These are phyloP conservation scores for Coniophora puteana DNA, from an alignment of 1,284 basidiomycete genomes.

Conservation along the genomic window DNA sequence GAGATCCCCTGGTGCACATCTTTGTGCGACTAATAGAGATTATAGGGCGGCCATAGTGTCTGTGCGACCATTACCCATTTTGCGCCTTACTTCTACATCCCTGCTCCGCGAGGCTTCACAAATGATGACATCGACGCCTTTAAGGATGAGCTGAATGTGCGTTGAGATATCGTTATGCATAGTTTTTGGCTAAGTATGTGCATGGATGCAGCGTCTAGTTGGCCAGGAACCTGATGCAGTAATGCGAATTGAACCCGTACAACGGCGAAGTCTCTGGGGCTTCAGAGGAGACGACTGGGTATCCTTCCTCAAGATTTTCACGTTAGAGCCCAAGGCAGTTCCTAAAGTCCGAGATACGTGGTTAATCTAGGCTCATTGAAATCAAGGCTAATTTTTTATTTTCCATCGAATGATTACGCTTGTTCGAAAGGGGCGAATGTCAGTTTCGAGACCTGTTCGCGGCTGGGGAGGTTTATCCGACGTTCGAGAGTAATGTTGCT, in stretches of 20 bases:
- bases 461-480: conserved; percentile 45
- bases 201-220: not conserved
- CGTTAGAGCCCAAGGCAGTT: conserved; percentile 68
- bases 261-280: conserved; percentile 79
- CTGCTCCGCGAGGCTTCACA: conserved; percentile 80
- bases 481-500: conserved; percentile 90
- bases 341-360: conserved; percentile 90
- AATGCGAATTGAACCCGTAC: conserved; percentile 55
- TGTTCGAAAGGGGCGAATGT: conserved; percentile 85
- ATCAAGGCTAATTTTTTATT: conserved; percentile 16
- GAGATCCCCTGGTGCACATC: not conserved
- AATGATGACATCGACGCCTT: conserved; percentile 66
- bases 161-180: conserved; percentile 25
- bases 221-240: conserved; percentile 39
- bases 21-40: conserved; percentile 7
- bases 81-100: conserved; percentile 88
- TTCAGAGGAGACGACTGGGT: conserved; percentile 79
- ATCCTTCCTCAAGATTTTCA: conserved; percentile 82
- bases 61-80: conserved; percentile 80
- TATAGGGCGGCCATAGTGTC: conserved; percentile 81
- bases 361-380: not conserved
- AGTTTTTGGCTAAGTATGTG: not conserved
- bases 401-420: conserved; percentile 45
- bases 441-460: conserved; percentile 68
- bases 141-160: conserved; percentile 72